A percentile compares a stretch with the other conserved stretches of the same genome.
Evolutionary conservation across 1,139 yeast genomes (phyloP).

Genomic region (Pichia sp.): DNA sequence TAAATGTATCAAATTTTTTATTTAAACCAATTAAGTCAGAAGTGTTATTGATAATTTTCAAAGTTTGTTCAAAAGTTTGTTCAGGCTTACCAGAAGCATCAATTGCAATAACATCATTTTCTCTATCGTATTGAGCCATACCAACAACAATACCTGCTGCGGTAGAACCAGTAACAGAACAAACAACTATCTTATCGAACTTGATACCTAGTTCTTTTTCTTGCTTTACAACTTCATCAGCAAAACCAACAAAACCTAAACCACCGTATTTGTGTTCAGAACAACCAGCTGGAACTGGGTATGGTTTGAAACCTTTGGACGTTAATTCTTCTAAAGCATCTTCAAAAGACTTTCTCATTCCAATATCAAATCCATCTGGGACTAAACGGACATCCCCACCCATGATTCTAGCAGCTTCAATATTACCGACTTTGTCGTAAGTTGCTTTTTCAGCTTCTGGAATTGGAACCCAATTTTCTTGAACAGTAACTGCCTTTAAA

Average conservation of each 20-base stretch:
- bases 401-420: slow-evolving; percentile 31
- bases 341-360: slow-evolving; percentile 30
- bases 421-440: slow-evolving; percentile 32
- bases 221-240: slow-evolving; percentile 30
- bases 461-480: slow-evolving; percentile 32
- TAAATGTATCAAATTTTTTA: slow-evolving; percentile 24
- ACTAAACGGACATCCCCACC: slow-evolving; percentile 32
- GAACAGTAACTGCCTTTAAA: slow-evolving; percentile 30
- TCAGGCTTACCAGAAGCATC: slow-evolving; percentile 33
- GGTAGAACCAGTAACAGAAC: slow-evolving; percentile 32
- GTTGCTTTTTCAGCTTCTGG: slow-evolving; percentile 28
- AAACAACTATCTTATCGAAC: slow-evolving; percentile 30
- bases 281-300: slow-evolving; percentile 33
- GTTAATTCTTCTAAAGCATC: slow-evolving; percentile 26
- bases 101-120: slow-evolving; percentile 30
- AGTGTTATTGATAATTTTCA: slow-evolving; percentile 30
- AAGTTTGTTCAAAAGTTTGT: slow-evolving; percentile 29
- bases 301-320: slow-evolving; percentile 26
- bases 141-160: slow-evolving; percentile 32
- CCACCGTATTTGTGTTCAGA: slow-evolving; percentile 32
- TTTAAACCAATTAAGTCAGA: slow-evolving; percentile 28
- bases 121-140: slow-evolving; percentile 31
- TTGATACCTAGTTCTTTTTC: slow-evolving; percentile 30
- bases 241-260: slow-evolving; percentile 32
- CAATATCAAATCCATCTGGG: slow-evolving; percentile 31